phyloP scores from a whole-genome alignment of 2,329 filamentous ascomycete species.

The Sporothrix dimorphospora region DNA sequence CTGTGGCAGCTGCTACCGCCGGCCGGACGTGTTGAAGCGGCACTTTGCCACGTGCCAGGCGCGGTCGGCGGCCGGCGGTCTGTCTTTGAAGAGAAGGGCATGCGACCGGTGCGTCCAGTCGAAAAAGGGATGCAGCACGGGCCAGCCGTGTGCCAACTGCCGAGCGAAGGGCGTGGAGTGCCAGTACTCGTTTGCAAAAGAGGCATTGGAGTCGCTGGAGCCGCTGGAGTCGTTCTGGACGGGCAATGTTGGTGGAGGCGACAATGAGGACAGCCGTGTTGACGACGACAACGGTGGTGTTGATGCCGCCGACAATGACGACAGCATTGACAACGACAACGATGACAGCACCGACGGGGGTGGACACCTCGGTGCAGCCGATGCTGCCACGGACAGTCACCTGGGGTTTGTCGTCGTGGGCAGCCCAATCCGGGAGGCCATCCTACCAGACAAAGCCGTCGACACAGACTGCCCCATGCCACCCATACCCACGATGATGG shows the following conservation, averaged over 20 bases:
- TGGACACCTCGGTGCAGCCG: not conserved
- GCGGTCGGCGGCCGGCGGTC: not conserved
- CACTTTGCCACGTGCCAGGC: conserved; percentile 17
- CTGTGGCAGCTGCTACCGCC: conserved; percentile 22
- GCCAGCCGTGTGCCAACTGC: conserved; percentile 23
- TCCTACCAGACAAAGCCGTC: not conserved
- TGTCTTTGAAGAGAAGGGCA: not conserved
- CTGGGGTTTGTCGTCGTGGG: not conserved
- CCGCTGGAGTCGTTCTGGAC: not conserved
- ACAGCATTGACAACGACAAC: not conserved
- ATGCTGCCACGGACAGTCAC: not conserved
- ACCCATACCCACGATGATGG: not conserved
- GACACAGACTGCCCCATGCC: not conserved
- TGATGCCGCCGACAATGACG: not conserved
- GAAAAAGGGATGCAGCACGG: conserved; percentile 25
- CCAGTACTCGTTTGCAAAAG: not conserved
- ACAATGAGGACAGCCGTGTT: not conserved
- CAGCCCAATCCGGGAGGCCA: not conserved
- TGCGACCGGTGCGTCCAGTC: conserved; percentile 26
- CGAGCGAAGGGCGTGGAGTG: not conserved
- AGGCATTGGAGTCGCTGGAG: not conserved
- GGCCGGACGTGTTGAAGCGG: conserved; percentile 24
- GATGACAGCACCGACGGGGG: not conserved
- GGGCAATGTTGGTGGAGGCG: not conserved
- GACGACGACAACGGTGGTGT: not conserved